phyloP scores from a whole-genome alignment of 2,329 filamentous ascomycete species.

The Annulohypoxylon truncatum region DNA sequence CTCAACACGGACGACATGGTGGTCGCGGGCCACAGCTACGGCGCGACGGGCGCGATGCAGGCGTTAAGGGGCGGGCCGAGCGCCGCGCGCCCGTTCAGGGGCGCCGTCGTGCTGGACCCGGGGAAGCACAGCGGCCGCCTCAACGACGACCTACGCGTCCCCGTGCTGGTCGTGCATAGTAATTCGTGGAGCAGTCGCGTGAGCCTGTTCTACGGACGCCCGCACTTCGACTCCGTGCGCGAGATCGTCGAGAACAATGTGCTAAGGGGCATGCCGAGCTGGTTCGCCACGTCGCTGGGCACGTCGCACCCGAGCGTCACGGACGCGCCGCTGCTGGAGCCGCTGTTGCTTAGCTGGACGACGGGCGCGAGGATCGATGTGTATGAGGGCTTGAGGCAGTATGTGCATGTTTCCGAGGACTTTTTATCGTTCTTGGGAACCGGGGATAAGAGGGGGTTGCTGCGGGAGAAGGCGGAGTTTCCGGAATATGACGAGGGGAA shows the following conservation, averaged over 20 bases:
- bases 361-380: slow-evolving; percentile 71
- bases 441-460: slow-evolving; percentile 58
- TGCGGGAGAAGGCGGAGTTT: slow-evolving; percentile 61
- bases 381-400: slow-evolving; percentile 67
- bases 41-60: slow-evolving; percentile 72
- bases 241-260: slow-evolving; percentile 63
- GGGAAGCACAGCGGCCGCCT: slow-evolving; percentile 72
- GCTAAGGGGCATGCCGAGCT: slow-evolving; percentile 57
- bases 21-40: slow-evolving; percentile 73
- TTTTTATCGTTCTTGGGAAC: slow-evolving; percentile 64
- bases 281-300: slow-evolving; percentile 66
- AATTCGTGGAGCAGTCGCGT: slow-evolving; percentile 70
- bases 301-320: slow-evolving; percentile 73
- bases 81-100: slow-evolving; percentile 60
- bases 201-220: slow-evolving; percentile 69
- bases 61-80: slow-evolving; percentile 63
- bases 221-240: slow-evolving; percentile 72
- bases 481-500: slow-evolving; percentile 54
- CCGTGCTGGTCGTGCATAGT: slow-evolving; percentile 71
- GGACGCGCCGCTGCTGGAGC: slow-evolving; percentile 73
- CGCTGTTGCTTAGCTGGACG: slow-evolving; percentile 68
- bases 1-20: slow-evolving; percentile 67
- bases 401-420: slow-evolving; percentile 68
- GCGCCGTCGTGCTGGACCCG: slow-evolving; percentile 72
- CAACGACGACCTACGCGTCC: slow-evolving; percentile 68